A percentile compares a stretch with the other conserved stretches of the same genome.
phyloP scores from a whole-genome alignment of 148 eudicot genomes.

The Selenicereus undatus region DNA sequence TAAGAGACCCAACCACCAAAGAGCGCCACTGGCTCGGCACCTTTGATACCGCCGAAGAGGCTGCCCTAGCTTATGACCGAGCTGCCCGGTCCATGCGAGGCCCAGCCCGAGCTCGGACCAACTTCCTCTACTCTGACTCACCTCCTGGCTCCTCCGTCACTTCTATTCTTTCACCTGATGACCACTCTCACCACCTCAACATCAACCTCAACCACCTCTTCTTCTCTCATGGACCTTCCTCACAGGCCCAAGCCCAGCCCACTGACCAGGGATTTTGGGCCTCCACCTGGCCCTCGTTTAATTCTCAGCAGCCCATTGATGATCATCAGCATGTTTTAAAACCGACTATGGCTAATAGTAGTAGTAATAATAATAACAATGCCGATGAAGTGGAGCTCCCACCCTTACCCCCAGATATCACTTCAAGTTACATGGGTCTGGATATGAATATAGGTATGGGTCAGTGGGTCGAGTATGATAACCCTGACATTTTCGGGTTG shows the following conservation, averaged over 20 bases:
- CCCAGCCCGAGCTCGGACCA: conserved; percentile 30
- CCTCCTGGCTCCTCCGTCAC: conserved; percentile 33
- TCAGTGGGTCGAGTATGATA: conserved; percentile 24
- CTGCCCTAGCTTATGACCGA: conserved; percentile 37
- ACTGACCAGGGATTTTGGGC: background rate
- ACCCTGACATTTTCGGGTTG: conserved; percentile 14
- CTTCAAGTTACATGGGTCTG: conserved; percentile 23
- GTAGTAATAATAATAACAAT: background rate
- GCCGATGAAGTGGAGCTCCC: conserved; percentile 31
- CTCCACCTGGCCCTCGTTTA: conserved; percentile 16
- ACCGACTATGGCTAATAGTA: background rate
- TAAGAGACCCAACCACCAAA: conserved; percentile 34
- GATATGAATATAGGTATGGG: conserved; percentile 12
- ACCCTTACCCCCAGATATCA: conserved; percentile 35
- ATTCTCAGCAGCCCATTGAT: background rate
- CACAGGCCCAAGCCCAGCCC: background rate
- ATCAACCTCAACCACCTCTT: conserved; percentile 28
- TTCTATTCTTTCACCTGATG: conserved; percentile 33
- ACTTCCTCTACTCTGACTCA: conserved; percentile 34
- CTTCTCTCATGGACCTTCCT: conserved; percentile 10
- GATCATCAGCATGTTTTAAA: conserved; percentile 15
- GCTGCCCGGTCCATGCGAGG: conserved; percentile 42
- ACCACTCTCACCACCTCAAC: conserved; percentile 19
- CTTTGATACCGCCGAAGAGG: conserved; percentile 36
- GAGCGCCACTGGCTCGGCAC: conserved; percentile 44